Evolutionary conservation across 305 asterid genomes (phyloP).

Genomic region (Solanum hybrid): DNA sequence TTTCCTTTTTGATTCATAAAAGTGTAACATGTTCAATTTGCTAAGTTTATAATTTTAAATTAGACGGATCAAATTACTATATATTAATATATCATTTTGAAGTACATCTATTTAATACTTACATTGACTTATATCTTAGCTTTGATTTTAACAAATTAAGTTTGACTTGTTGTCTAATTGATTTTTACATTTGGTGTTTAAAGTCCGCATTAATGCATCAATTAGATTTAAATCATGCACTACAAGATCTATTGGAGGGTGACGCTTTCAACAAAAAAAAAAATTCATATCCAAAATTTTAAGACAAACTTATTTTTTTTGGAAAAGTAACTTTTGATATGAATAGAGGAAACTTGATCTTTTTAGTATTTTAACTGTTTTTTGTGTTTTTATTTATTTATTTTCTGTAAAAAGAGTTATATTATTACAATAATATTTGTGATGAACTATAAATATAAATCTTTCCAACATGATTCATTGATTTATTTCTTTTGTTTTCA

Average conservation of each 20-base stretch:
- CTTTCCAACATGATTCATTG: background rate
- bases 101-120: background rate
- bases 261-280: too few relatives aligned
- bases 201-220: too few relatives aligned
- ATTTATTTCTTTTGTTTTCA: too few relatives aligned
- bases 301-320: too few relatives aligned
- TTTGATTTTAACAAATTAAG: background rate
- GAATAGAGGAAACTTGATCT: background rate
- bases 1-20: background rate
- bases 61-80: background rate
- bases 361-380: too few relatives aligned
- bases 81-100: background rate
- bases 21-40: background rate
- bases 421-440: background rate
- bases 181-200: accelerated
- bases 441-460: background rate
- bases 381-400: too few relatives aligned
- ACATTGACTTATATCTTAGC: background rate
- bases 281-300: too few relatives aligned
- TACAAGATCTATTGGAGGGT: too few relatives aligned
- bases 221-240: too few relatives aligned
- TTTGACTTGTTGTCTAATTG: background rate
- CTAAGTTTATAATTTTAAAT: background rate
- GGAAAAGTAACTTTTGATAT: too few relatives aligned
- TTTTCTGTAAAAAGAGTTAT: too few relatives aligned